A percentile compares a stretch with the other conserved stretches of the same genome.
Evolutionary conservation across 2,329 filamentous ascomycete genomes (phyloP).

Genomic region (Nigrograna mackinnonii): DNA sequence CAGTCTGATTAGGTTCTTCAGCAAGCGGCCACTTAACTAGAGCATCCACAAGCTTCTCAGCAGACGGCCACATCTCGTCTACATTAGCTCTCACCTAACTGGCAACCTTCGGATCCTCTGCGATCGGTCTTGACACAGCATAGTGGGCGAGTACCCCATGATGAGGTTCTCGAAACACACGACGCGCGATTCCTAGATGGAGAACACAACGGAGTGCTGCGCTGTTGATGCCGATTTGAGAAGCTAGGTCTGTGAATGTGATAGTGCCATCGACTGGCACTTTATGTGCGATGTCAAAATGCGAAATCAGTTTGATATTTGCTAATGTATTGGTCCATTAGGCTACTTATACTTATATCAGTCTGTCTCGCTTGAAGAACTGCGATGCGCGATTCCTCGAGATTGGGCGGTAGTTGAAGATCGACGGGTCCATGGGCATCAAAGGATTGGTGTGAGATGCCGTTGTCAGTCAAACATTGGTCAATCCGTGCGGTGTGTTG

Average conservation of each 20-base stretch:
- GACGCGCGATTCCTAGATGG: not conserved
- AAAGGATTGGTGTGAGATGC: not conserved
- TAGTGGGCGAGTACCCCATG: slow-evolving; percentile 1
- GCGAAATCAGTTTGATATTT: not conserved
- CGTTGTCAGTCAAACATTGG: not conserved
- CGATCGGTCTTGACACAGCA: not conserved
- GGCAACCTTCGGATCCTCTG: not conserved
- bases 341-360: slow-evolving; percentile 33
- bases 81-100: not conserved
- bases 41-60: slow-evolving; percentile 1
- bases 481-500: not conserved
- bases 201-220: not conserved
- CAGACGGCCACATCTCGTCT: slow-evolving; percentile 2
- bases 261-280: not conserved
- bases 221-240: not conserved
- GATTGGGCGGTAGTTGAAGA: not conserved
- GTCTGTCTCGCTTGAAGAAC: no score
- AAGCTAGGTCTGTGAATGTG: not conserved
- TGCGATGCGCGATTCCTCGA: not conserved
- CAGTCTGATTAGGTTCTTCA: not conserved
- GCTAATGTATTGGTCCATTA: not conserved
- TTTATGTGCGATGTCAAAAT: not conserved
- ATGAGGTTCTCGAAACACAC: not conserved
- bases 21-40: not conserved
- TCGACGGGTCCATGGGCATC: not conserved